phyloP scores from a whole-genome alignment of 1,284 basidiomycete species.

The Cryptococcus neoformans region DNA sequence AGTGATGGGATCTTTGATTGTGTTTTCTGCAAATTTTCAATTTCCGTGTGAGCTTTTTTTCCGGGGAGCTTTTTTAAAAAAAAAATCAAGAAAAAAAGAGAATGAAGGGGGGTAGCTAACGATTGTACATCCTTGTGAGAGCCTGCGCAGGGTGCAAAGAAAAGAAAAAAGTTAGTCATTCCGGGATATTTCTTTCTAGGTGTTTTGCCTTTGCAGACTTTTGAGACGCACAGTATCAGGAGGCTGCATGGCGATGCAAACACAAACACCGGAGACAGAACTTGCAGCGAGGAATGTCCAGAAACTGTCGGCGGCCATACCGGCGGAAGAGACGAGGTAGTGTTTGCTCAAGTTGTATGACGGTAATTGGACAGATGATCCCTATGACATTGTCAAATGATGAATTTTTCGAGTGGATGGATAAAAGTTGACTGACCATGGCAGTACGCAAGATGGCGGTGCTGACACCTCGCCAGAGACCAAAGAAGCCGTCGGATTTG shows the following conservation, averaged over 20 bases:
- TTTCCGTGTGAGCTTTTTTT: neutral
- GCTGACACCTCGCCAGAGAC: slow-evolving; percentile 85
- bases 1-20: slow-evolving; percentile 61
- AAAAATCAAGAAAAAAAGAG: too few relatives aligned
- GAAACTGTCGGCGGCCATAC: slow-evolving; percentile 65
- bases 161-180: neutral
- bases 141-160: slow-evolving; percentile 54
- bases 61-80: neutral
- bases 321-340: slow-evolving; percentile 63
- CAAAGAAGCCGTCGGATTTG: slow-evolving; percentile 69
- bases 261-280: slow-evolving; percentile 84
- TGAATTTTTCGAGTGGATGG: neutral
- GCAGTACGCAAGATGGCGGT: slow-evolving; percentile 90
- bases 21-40: slow-evolving; percentile 58
- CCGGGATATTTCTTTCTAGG: slow-evolving; percentile 1
- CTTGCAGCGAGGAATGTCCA: slow-evolving; percentile 88
- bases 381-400: slow-evolving; percentile 46
- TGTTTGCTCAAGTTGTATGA: slow-evolving; percentile 92
- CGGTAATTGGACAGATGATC: slow-evolving; percentile 76
- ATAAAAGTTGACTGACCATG: slow-evolving; percentile 60
- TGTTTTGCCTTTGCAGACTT: neutral
- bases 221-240: slow-evolving; percentile 28
- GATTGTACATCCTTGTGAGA: slow-evolving; percentile 94
- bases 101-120: slow-evolving; percentile 29
- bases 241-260: slow-evolving; percentile 84